Evolutionary conservation across 1,284 basidiomycete genomes (phyloP).

Genomic region (Schizophyllum amplum): DNA sequence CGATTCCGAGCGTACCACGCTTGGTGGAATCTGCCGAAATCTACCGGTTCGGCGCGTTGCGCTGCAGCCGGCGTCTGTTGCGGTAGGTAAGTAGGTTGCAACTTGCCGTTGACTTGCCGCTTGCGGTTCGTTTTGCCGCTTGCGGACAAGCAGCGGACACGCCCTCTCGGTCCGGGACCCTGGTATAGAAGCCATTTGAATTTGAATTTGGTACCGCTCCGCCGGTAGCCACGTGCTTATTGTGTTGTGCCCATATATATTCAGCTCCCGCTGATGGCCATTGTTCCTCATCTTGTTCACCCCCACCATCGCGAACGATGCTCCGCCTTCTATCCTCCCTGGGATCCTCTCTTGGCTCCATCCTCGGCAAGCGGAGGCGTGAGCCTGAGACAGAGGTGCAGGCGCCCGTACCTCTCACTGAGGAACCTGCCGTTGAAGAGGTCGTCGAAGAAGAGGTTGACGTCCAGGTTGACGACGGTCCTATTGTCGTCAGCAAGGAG

Average conservation of each 20-base stretch:
- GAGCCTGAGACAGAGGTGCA: neutral
- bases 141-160: no score
- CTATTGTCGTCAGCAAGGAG: neutral
- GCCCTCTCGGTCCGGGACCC: no score
- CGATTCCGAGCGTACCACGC: no score
- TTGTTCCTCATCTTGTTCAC: neutral
- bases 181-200: no score
- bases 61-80: no score
- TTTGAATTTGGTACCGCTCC: no score
- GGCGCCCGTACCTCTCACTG: neutral
- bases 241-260: neutral
- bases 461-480: no score
- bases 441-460: neutral
- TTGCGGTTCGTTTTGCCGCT: no score
- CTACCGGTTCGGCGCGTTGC: no score
- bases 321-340: neutral
- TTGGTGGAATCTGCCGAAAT: no score
- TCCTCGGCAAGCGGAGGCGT: neutral
- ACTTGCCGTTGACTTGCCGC: no score
- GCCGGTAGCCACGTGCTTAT: neutral
- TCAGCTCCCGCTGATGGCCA: neutral
- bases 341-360: neutral
- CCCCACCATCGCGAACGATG: neutral
- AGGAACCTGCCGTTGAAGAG: neutral
- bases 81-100: no score